Base-by-base conservation (phyloP, 202 grass and related monocot species). In the Schoenoplectus tabernaemontani region DNA sequence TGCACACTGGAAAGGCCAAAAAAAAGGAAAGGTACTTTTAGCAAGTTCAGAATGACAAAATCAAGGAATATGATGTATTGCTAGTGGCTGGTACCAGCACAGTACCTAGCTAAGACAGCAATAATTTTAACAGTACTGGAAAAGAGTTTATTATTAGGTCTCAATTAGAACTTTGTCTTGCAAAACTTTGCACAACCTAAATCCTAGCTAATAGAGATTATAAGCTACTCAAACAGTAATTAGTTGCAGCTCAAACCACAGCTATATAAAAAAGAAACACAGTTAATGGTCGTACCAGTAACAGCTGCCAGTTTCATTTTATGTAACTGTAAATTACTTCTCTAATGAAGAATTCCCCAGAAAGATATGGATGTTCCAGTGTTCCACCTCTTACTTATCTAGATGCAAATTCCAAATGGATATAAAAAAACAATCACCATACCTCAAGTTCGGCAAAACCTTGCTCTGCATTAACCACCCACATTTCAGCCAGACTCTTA, bases 371-470 rank as follows among this genome's bases (percentile, higher is more conserved):
- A 54, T 82, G 61, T 51, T 82, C 16, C 12, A 46, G 2, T 61
- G 13, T 68, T n/a, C 33, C 17, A 73, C 34, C 2, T 68, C 2
- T n/a, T 10, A 65, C 39, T 39, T 41, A 22, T 22, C 9, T 7
- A 22, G 44, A 65, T 72, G 64, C 19, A 57, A 54, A 19, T 54
- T 54, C 70, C 70, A 75, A 75, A 75, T 36, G 28, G 15, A 53
- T 7, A 54, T 75, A 15, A 9, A 19, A 75, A 33, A 51, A 51
- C n/a, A 75, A 75, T 75, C 7, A 54, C 15, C 30, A 73, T 81
- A 88, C 89, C 89, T 91, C 86, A 34, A 86, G 71, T 77, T 88
- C 85, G 0, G 85, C 50, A 75, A 93, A 93, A 72, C 83, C 85
- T 22, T 87, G 80, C 77, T 93, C 91, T 32, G 72, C 85, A 57